Percentiles rank a stretch among this genome's conserved stretches.
Conservation (phyloP, 768 basidiomycete genomes). For the Pleurotus platypus region DNA sequence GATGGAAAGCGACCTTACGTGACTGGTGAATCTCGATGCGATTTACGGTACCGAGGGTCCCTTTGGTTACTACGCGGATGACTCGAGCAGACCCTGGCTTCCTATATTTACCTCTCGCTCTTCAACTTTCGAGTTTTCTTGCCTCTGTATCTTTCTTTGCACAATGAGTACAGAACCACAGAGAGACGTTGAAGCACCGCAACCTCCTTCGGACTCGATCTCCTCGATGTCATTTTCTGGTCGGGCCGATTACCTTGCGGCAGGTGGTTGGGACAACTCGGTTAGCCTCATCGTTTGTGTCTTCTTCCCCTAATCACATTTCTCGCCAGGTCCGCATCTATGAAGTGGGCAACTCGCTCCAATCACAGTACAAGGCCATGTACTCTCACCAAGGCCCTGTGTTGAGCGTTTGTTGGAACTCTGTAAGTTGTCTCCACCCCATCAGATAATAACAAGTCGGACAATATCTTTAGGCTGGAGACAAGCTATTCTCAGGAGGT, state of each 20-base stretch:
- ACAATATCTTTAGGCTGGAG: conserved; percentile 63
- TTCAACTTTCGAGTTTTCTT: too few relatives aligned
- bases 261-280: conserved; percentile 74
- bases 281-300: conserved; percentile 28
- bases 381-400: conserved; percentile 72
- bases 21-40: too few relatives aligned
- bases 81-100: too few relatives aligned
- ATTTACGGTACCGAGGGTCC: too few relatives aligned
- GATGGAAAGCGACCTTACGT: too few relatives aligned
- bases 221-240: conserved; percentile 65
- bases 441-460: background rate
- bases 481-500: conserved; percentile 87
- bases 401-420: conserved; percentile 68
- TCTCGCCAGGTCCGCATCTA: conserved; percentile 61
- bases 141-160: too few relatives aligned
- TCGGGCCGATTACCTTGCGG: conserved; percentile 67
- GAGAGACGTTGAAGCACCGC: conserved; percentile 58
- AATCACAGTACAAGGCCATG: conserved; percentile 66
- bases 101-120: too few relatives aligned
- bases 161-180: too few relatives aligned
- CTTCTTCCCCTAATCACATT: background rate
- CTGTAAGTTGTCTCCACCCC: conserved; percentile 30
- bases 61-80: too few relatives aligned
- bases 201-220: conserved; percentile 67
- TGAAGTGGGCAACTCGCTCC: conserved; percentile 56